phyloP scores from a whole-genome alignment of 2,329 filamentous ascomycete species.

The Cladosporium sp. region DNA sequence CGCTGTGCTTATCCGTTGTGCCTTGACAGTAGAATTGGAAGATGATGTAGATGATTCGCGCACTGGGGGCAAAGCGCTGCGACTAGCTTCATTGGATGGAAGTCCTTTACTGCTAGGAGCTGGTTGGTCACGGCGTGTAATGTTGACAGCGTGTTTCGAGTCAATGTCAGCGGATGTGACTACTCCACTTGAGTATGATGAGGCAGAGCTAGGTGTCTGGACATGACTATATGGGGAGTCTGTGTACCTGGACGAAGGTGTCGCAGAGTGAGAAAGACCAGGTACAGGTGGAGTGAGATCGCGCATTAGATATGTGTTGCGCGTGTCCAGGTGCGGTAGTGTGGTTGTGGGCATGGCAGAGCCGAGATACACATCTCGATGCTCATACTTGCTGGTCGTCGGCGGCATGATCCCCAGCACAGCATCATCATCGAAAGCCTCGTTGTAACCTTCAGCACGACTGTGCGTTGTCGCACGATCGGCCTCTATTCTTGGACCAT shows the following conservation, averaged over 20 bases:
- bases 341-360: background rate
- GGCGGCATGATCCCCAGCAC: constrained; percentile 26
- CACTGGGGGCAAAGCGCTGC: constrained; percentile 57
- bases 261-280: constrained; percentile 59
- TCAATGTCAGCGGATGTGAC: constrained; percentile 39
- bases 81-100: constrained; percentile 42
- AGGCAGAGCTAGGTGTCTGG: constrained; percentile 73
- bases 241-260: constrained; percentile 71
- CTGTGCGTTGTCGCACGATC: constrained; percentile 18
- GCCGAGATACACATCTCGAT: background rate
- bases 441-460: constrained; percentile 14
- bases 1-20: constrained; percentile 5
- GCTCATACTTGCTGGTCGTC: constrained; percentile 8
- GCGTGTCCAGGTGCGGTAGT: constrained; percentile 5
- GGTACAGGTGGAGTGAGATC: constrained; percentile 21
- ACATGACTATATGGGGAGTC: constrained; percentile 74
- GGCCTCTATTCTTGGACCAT: constrained; percentile 31
- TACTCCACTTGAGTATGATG: constrained; percentile 57
- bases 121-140: background rate
- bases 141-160: constrained; percentile 24
- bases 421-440: constrained; percentile 20
- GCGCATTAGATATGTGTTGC: background rate
- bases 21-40: constrained; percentile 48
- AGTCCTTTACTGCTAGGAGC: constrained; percentile 46
- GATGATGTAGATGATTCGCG: constrained; percentile 69